These are phyloP conservation scores for Erodium moschatum DNA, from an alignment of 441 rosid genomes.

Conservation along the genomic window DNA sequence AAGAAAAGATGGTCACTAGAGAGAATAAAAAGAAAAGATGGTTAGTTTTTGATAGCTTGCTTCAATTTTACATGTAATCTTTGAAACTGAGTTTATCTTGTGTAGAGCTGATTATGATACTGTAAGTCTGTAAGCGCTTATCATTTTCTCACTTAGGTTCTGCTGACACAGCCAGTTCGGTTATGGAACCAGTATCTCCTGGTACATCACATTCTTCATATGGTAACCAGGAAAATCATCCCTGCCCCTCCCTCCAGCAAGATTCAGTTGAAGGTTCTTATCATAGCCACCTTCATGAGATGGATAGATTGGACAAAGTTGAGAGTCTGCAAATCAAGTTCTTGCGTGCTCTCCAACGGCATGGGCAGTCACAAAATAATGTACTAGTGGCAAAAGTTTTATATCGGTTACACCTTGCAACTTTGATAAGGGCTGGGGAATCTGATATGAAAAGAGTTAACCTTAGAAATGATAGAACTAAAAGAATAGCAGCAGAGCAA, in stretches of 20 bases:
- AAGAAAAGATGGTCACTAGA: neutral
- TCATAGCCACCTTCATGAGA: slow-evolving; percentile 18
- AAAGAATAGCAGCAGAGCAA: slow-evolving; percentile 53
- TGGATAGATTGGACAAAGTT: slow-evolving; percentile 48
- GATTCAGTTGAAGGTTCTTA: slow-evolving; percentile 29
- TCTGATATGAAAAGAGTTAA: slow-evolving; percentile 46
- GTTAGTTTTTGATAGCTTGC: neutral
- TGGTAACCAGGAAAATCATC: slow-evolving; percentile 29
- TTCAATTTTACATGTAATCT: too few relatives aligned
- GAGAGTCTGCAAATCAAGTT: slow-evolving; percentile 63
- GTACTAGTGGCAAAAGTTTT: slow-evolving; percentile 68
- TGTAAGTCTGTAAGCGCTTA: slow-evolving; percentile 8
- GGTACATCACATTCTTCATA: slow-evolving; percentile 36
- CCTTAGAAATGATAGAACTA: slow-evolving; percentile 40
- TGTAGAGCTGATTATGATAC: slow-evolving; percentile 5
- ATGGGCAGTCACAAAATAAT: slow-evolving; percentile 52
- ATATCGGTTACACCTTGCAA: slow-evolving; percentile 64
- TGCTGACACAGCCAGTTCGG: slow-evolving; percentile 28
- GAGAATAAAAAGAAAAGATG: neutral
- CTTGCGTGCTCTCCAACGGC: slow-evolving; percentile 55
- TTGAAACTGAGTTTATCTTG: too few relatives aligned
- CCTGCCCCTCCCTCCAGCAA: too few relatives aligned
- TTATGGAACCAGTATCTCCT: slow-evolving; percentile 15
- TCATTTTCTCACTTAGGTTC: slow-evolving; percentile 25
- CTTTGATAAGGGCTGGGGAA: slow-evolving; percentile 66